A percentile compares a stretch with the other conserved stretches of the same genome.
These are phyloP conservation scores for Barnettozyma populi DNA, from an alignment of 805 yeast genomes.

Conservation along the genomic window DNA sequence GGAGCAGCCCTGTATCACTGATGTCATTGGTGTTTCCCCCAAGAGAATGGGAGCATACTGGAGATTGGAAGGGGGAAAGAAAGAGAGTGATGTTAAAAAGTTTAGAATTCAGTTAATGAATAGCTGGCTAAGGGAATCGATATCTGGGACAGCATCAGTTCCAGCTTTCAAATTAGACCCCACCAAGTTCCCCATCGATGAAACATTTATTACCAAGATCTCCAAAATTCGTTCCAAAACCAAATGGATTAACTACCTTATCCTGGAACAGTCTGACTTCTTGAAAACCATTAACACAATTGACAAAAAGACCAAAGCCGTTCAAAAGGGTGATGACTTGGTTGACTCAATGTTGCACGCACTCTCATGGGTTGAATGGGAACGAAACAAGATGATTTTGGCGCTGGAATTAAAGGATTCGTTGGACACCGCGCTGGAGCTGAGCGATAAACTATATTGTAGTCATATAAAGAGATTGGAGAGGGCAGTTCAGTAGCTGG, in stretches of 20 bases:
- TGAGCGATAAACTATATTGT: conserved; percentile 16
- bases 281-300: conserved; percentile 1
- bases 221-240: conserved; percentile 8
- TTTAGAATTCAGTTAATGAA: conserved; percentile 18
- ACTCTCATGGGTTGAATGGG: conserved; percentile 23
- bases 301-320: conserved; percentile 3
- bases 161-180: conserved; percentile 10
- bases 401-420: conserved; percentile 17
- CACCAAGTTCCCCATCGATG: conserved; percentile 6
- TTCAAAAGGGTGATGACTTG: conserved; percentile 23
- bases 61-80: conserved; percentile 12
- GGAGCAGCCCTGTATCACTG: conserved; percentile 3
- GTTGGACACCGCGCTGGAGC: conserved; percentile 13
- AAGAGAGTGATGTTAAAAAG: conserved; percentile 13
- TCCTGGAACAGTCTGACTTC: conserved; percentile 4
- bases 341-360: conserved; percentile 23
- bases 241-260: conserved; percentile 18
- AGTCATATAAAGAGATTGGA: conserved; percentile 9
- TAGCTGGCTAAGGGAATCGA: conserved; percentile 13
- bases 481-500: background rate
- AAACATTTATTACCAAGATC: background rate
- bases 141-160: background rate
- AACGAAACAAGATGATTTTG: conserved; percentile 20
- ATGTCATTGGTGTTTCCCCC: conserved; percentile 17
- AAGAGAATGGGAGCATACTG: conserved; percentile 21